Base-by-base conservation (phyloP, 768 basidiomycete species). In the Xerocomellus intermedius region DNA sequence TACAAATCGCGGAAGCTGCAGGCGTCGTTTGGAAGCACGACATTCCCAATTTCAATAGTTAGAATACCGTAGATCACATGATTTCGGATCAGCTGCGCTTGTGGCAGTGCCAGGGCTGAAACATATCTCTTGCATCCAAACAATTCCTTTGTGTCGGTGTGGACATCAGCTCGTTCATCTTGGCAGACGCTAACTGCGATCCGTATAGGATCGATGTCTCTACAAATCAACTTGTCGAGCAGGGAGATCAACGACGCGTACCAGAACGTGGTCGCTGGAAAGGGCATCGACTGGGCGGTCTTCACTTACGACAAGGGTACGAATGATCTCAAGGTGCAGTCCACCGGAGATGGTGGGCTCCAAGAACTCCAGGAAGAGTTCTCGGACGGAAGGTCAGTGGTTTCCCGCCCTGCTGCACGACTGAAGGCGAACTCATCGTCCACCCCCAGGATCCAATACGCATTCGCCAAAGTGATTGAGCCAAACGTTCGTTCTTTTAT, bases 321-420 rank as follows among this genome's bases (percentile, higher is more conserved):
- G 1, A 94, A 92, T 64, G 91, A 94, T 71, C 78, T 96, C 51
- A 93, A 91, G 64, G 87, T 95, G 3, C 93, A 95, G 66, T 79
- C 81, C 4, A 88, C 85, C 2, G 94, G 94, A n/a, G 78, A 76
- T 52, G 90, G 88, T n/a, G 92, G 93, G 1, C 78, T 98, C 12
- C 89, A 95, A 60, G 93, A 94, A 63, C 75, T 98, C 3, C 84
- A 91, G 66, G 95, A 98, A 63, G 94, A 96, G 74, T 98, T 98
- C 73, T 91, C 87, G 39, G 94, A 98, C 70, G 95, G 94, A 55
- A 80, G 89, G 92, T 91, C 57, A 42, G 85, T 68, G 12, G 37
- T 48, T 39, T 41, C 30, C 24, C 42, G 24, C 42, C 6, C 0
- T 36, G 1, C 35, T 30, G 26, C 14, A 21, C 56, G 57, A 48